phyloP scores from a whole-genome alignment of 1,284 basidiomycete species.

The Leucoagaricus sp. region DNA sequence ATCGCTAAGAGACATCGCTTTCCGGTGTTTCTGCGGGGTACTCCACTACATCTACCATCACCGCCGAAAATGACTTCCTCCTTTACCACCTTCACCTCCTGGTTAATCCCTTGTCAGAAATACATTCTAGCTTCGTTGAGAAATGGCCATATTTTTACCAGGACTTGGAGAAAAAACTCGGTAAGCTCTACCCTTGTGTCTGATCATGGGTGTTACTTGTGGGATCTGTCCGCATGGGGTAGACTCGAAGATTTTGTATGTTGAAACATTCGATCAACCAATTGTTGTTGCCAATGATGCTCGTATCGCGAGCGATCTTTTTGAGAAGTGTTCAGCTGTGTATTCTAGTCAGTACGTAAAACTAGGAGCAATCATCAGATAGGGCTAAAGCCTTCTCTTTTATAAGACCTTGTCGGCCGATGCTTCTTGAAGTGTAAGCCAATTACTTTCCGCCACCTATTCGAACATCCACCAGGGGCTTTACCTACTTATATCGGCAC shows the following conservation, averaged over 20 bases:
- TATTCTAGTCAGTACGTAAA: slow-evolving; percentile 6
- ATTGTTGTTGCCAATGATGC: slow-evolving; percentile 13
- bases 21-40: neutral
- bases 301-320: slow-evolving; percentile 10
- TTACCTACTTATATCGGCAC: neutral
- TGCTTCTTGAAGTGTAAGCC: neutral
- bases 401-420: neutral
- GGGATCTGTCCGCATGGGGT: too few species aligned
- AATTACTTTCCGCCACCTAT: too few species aligned
- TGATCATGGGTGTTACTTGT: neutral
- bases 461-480: neutral
- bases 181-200: neutral
- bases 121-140: neutral
- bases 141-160: neutral
- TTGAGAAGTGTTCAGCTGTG: slow-evolving; percentile 13
- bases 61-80: neutral
- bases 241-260: slow-evolving; percentile 13
- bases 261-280: slow-evolving; percentile 8
- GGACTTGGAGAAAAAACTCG: neutral
- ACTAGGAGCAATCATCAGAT: too few species aligned
- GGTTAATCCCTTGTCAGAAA: slow-evolving; percentile 14
- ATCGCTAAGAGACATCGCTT: slow-evolving; percentile 14
- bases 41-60: neutral
- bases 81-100: slow-evolving; percentile 10
- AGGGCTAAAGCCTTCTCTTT: too few species aligned